phyloP scores from a whole-genome alignment of 345 rosid genomes.

The Gossypioides kirkii region DNA sequence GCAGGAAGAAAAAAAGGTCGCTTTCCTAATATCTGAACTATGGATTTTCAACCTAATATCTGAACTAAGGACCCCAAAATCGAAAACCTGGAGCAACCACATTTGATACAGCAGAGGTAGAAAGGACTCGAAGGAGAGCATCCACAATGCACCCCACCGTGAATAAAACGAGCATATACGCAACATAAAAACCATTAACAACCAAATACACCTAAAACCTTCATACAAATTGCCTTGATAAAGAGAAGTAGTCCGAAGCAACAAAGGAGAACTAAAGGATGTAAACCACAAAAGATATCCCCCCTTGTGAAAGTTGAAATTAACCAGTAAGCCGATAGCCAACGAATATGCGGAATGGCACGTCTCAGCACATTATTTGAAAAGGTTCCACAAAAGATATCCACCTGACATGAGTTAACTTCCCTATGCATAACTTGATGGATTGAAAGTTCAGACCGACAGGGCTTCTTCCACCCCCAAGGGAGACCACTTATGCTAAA shows the following conservation, averaged over 20 bases:
- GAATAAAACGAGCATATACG: slow-evolving; percentile 1
- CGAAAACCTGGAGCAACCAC: slow-evolving; percentile 24
- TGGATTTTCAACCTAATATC: slow-evolving; percentile 21
- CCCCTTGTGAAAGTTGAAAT: not conserved
- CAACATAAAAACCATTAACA: slow-evolving; percentile 19
- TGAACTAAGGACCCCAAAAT: slow-evolving; percentile 21
- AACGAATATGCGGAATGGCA: not conserved
- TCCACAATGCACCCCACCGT: slow-evolving; percentile 10
- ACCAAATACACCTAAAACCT: slow-evolving; percentile 14
- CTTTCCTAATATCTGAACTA: slow-evolving; percentile 18
- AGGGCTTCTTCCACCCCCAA: not conserved
- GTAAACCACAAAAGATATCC: not conserved
- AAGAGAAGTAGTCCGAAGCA: not conserved
- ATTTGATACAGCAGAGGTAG: slow-evolving; percentile 13
- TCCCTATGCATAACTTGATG: not conserved
- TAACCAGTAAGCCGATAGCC: not conserved
- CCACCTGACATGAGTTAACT: not conserved
- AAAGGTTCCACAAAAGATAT: not conserved
- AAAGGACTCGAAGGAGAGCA: slow-evolving; percentile 7
- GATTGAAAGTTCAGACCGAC: not conserved
- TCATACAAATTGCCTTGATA: slow-evolving; percentile 14
- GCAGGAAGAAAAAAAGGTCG: slow-evolving; percentile 18
- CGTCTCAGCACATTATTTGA: not conserved
- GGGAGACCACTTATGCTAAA: not conserved
- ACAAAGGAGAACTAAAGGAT: not conserved